phyloP scores from a whole-genome alignment of 2,329 filamentous ascomycete genomes.

The Pseudogymnoascus sp. region DNA sequence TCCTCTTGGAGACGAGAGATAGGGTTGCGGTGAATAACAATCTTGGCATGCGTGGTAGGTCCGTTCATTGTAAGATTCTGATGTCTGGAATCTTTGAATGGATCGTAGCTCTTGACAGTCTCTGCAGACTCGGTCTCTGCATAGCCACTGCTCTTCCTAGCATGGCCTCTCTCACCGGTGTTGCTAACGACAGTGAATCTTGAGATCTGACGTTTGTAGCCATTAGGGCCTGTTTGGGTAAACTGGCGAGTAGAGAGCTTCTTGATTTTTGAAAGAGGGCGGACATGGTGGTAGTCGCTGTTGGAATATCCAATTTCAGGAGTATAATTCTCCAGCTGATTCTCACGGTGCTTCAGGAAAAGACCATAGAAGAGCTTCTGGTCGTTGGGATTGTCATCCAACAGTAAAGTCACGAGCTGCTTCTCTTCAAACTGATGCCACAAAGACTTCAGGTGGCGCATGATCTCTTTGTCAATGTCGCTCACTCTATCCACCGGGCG shows the following conservation, averaged over 20 bases:
- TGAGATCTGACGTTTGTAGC: constrained; percentile 48
- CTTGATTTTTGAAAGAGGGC: constrained; percentile 50
- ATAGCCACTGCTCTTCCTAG: constrained; percentile 29
- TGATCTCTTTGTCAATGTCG: constrained; percentile 72
- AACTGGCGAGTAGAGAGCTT: constrained; percentile 58
- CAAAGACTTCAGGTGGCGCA: constrained; percentile 79
- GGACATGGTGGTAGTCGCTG: constrained; percentile 83
- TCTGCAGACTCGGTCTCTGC: constrained; percentile 32
- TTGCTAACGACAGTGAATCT: constrained; percentile 61
- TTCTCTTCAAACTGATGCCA: constrained; percentile 82
- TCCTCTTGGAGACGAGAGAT: background rate
- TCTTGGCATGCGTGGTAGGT: constrained; percentile 17
- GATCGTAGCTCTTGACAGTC: constrained; percentile 67
- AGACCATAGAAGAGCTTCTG: constrained; percentile 92
- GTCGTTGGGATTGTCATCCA: constrained; percentile 64
- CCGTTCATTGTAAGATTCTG: constrained; percentile 29
- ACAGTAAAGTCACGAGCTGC: constrained; percentile 62
- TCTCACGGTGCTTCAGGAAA: constrained; percentile 72
- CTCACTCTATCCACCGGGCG: constrained; percentile 51
- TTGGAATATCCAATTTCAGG: constrained; percentile 73
- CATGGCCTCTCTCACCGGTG: constrained; percentile 43
- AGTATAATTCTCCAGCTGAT: constrained; percentile 81
- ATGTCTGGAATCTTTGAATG: constrained; percentile 57
- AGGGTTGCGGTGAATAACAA: constrained; percentile 24
- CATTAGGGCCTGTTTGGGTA: constrained; percentile 37